Evolutionary conservation across 2,329 filamentous ascomycete species (phyloP).

Genomic region (Pezicula radicicola): DNA sequence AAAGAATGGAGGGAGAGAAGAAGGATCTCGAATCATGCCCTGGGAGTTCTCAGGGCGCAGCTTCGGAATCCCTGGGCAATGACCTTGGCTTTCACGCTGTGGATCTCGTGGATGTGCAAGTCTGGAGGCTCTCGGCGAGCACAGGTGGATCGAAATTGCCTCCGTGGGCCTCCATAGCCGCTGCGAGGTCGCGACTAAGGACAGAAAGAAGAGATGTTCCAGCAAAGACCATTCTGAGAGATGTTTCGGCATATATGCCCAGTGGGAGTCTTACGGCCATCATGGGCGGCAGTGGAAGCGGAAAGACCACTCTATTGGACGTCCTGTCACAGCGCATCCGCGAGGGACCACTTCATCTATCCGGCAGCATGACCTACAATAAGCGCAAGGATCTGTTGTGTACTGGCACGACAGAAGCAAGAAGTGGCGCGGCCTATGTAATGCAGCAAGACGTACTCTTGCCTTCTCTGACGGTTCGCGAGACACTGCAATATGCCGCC

Average conservation of each 20-base stretch:
- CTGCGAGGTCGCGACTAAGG: too few species aligned
- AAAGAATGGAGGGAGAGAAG: too few species aligned
- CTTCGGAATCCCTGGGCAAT: too few species aligned
- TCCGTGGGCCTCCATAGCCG: too few species aligned
- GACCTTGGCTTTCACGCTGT: too few species aligned
- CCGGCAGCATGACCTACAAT: not conserved
- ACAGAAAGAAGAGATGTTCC: not conserved
- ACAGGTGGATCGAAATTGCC: too few species aligned
- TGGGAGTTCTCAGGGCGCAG: too few species aligned
- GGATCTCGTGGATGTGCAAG: too few species aligned
- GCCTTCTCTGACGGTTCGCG: constrained; percentile 67
- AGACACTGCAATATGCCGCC: constrained; percentile 70
- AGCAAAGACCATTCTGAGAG: not conserved
- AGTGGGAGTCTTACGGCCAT: constrained; percentile 68
- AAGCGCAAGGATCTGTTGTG: not conserved
- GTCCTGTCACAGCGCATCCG: constrained; percentile 61
- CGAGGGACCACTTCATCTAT: constrained; percentile 38
- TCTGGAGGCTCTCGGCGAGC: too few species aligned
- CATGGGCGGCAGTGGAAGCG: constrained; percentile 67
- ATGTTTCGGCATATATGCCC: constrained; percentile 48
- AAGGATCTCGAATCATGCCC: too few species aligned
- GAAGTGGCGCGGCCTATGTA: constrained; percentile 49
- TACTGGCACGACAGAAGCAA: constrained; percentile 39
- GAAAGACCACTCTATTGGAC: constrained; percentile 68
- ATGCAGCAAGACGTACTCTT: constrained; percentile 72